Evolutionary conservation across 2,329 filamentous ascomycete species (phyloP).

Genomic region (Bipolaris victoriae): DNA sequence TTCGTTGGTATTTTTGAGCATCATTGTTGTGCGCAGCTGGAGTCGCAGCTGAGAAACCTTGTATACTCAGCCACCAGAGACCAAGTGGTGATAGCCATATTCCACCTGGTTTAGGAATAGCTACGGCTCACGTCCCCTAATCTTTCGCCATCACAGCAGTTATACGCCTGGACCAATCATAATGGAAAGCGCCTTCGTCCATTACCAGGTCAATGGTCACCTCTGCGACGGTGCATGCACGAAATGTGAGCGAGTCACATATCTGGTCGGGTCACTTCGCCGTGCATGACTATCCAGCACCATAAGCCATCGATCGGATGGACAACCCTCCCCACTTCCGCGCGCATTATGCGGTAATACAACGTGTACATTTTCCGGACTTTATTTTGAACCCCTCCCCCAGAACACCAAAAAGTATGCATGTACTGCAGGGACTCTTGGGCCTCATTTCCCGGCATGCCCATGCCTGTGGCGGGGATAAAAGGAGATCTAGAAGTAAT

Average conservation of each 20-base stretch:
- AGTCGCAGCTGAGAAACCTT: neutral
- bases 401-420: neutral
- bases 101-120: neutral
- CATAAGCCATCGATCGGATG: constrained; percentile 9
- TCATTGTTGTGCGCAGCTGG: neutral
- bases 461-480: neutral
- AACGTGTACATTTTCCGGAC: neutral
- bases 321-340: constrained; percentile 2
- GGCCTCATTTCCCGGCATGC: neutral
- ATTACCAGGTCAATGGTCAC: constrained; percentile 6
- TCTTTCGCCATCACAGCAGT: neutral
- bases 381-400: constrained; percentile 1
- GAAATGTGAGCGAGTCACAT: constrained; percentile 7
- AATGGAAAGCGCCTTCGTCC: constrained; percentile 1
- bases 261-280: constrained; percentile 1
- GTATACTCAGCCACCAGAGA: neutral
- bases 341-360: constrained; percentile 5
- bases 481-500: constrained; percentile 3
- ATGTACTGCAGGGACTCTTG: constrained; percentile 1
- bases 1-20: neutral
- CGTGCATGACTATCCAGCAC: constrained; percentile 8
- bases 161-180: no score
- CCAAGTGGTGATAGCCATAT: constrained; percentile 4
- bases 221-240: neutral
- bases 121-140: neutral